A percentile compares a stretch with the other conserved stretches of the same genome.
Conservation (phyloP, 768 basidiomycete species). For the Boletellus ananas region DNA sequence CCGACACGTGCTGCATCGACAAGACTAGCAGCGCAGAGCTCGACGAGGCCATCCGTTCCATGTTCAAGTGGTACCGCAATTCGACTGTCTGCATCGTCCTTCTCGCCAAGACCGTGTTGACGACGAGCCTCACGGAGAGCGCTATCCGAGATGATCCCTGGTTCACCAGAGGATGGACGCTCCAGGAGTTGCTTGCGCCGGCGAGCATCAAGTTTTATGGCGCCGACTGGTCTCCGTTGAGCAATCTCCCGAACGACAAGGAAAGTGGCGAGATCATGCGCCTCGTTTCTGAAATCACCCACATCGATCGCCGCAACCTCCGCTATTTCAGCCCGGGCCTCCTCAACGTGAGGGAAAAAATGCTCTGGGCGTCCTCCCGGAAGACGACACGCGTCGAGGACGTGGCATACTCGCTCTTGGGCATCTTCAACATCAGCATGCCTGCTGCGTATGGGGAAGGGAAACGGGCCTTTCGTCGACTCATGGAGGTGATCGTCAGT, state of each 20-base stretch:
- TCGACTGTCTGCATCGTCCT: slow-evolving; percentile 21
- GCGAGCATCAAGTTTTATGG: slow-evolving; percentile 18
- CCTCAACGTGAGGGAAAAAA: slow-evolving; percentile 16
- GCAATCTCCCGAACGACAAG: slow-evolving; percentile 16
- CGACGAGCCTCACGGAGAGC: neutral
- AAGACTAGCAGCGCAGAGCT: slow-evolving; percentile 29
- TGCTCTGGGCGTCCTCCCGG: slow-evolving; percentile 25
- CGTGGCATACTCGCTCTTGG: slow-evolving; percentile 24
- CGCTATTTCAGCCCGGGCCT: slow-evolving; percentile 21
- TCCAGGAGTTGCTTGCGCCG: slow-evolving; percentile 24
- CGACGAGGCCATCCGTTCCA: slow-evolving; percentile 28
- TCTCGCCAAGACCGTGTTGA: slow-evolving; percentile 5
- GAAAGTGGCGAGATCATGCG: slow-evolving; percentile 13
- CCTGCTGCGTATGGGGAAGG: slow-evolving; percentile 26
- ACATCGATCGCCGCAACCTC: slow-evolving; percentile 10
- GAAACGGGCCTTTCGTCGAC: slow-evolving; percentile 21
- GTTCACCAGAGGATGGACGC: slow-evolving; percentile 21
- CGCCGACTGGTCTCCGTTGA: slow-evolving; percentile 14
- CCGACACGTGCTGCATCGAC: slow-evolving; percentile 27
- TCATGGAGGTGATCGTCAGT: slow-evolving; percentile 20
- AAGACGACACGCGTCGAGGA: slow-evolving; percentile 27
- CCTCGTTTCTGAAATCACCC: slow-evolving; percentile 8
- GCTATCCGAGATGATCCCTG: slow-evolving; percentile 16
- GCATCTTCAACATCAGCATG: slow-evolving; percentile 23
- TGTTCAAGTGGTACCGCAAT: slow-evolving; percentile 24